Evolutionary conservation across 495 filamentous ascomycete genomes (phyloP).

Genomic region (Pyronema domesticum): DNA sequence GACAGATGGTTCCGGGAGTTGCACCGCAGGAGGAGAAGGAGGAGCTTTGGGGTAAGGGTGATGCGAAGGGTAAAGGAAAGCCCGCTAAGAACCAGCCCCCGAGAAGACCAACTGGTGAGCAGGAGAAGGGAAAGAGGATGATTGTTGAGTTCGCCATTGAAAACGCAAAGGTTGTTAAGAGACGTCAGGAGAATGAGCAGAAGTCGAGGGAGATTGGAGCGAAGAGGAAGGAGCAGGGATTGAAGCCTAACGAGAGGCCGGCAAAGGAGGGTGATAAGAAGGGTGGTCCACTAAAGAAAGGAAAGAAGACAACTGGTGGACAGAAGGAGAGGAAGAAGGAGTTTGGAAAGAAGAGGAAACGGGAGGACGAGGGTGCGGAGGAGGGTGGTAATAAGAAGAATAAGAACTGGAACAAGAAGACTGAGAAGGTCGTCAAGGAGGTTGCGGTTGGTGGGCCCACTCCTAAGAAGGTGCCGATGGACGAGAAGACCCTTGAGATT

Average conservation of each 20-base stretch:
- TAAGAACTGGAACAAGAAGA: neutral
- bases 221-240: slow-evolving; percentile 11
- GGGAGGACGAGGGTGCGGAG: neutral
- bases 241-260: no score
- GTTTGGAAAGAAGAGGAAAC: neutral
- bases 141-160: slow-evolving; percentile 98
- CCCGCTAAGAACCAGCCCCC: neutral
- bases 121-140: slow-evolving; percentile 54
- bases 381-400: neutral
- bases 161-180: slow-evolving; percentile 78
- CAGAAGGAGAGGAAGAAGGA: neutral
- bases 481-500: neutral
- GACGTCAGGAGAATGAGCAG: slow-evolving; percentile 53
- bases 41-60: neutral
- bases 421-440: neutral
- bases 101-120: neutral
- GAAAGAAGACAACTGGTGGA: neutral
- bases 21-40: slow-evolving; percentile 8
- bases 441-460: neutral
- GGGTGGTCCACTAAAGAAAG: neutral
- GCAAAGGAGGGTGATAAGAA: no score
- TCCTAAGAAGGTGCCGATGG: neutral
- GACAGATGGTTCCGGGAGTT: slow-evolving; percentile 45
- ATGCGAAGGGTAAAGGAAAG: slow-evolving; percentile 15
- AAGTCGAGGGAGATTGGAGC: slow-evolving; percentile 32